phyloP scores from a whole-genome alignment of 148 eudicot species.

The Pharnaceum exiguum region DNA sequence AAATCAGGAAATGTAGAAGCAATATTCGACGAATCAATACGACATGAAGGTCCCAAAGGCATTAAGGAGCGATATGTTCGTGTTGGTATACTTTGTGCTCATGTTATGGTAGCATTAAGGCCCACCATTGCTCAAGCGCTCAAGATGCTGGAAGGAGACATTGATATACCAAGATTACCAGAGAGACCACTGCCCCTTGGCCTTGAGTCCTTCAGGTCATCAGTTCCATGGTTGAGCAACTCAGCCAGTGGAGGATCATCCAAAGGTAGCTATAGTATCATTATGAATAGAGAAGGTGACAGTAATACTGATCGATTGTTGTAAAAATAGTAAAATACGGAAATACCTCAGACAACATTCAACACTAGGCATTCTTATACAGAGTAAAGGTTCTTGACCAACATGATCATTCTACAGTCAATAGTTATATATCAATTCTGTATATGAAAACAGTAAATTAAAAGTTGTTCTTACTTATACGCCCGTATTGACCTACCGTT shows the following conservation, averaged over 20 bases:
- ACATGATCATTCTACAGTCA: too few species aligned
- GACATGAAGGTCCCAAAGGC: conserved; percentile 41
- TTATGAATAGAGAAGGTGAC: too few species aligned
- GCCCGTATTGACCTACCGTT: too few species aligned
- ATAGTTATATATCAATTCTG: too few species aligned
- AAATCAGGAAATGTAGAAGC: conserved; percentile 36
- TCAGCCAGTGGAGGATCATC: conserved; percentile 23
- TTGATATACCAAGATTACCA: conserved; percentile 50
- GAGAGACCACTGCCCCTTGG: conserved; percentile 54
- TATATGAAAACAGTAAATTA: too few species aligned
- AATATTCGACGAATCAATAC: conserved; percentile 33
- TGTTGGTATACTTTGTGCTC: conserved; percentile 69
- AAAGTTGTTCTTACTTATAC: too few species aligned
- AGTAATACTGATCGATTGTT: too few species aligned
- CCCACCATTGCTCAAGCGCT: conserved; percentile 66
- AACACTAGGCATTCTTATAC: too few species aligned
- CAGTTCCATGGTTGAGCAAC: conserved; percentile 17
- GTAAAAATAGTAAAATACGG: too few species aligned
- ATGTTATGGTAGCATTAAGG: conserved; percentile 70
- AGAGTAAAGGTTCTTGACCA: too few species aligned
- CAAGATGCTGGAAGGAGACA: conserved; percentile 71
- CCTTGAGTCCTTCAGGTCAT: conserved; percentile 40
- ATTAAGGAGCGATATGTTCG: conserved; percentile 61
- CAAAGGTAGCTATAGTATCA: neutral
- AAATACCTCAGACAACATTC: too few species aligned